Evolutionary conservation across 1,139 yeast species (phyloP).

Genomic region (Suhomyces panamericanus): DNA sequence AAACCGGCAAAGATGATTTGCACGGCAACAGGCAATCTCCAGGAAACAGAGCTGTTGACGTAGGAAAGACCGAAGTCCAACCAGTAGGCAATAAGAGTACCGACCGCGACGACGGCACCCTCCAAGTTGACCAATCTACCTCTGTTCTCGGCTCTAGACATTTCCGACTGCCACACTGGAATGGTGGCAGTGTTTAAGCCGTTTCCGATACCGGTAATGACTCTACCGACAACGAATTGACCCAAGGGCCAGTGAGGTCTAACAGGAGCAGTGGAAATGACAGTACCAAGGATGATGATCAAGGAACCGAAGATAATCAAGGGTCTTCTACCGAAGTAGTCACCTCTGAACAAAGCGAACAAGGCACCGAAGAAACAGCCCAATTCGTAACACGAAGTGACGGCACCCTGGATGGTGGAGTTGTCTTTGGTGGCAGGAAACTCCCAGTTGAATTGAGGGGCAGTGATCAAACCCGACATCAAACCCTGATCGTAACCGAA

Average conservation of each 20-base stretch:
- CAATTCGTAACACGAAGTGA: constrained; percentile 69
- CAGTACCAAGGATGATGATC: constrained; percentile 63
- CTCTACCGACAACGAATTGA: constrained; percentile 73
- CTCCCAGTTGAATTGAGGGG: constrained; percentile 54
- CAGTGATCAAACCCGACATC: constrained; percentile 70
- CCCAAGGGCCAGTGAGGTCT: constrained; percentile 52
- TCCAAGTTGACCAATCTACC: constrained; percentile 70
- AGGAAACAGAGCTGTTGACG: constrained; percentile 49
- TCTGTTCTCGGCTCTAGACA: constrained; percentile 69
- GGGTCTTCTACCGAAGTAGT: constrained; percentile 64
- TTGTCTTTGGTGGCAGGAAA: constrained; percentile 53
- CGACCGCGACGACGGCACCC: constrained; percentile 71
- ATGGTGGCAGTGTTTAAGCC: constrained; percentile 79
- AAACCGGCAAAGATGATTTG: constrained; percentile 39
- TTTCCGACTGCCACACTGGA: constrained; percentile 82
- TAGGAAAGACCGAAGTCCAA: constrained; percentile 70
- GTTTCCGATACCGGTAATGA: constrained; percentile 76
- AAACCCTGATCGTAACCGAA: constrained; percentile 85
- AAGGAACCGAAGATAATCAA: constrained; percentile 58
- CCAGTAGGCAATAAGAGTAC: constrained; percentile 76
- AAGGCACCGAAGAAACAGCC: constrained; percentile 79
- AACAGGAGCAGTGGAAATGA: constrained; percentile 62
- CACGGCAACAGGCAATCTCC: constrained; percentile 40
- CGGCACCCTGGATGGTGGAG: constrained; percentile 58
- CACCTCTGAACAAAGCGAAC: constrained; percentile 64